phyloP scores from a whole-genome alignment of 306 rosid genomes.

The Prunus salicina region DNA sequence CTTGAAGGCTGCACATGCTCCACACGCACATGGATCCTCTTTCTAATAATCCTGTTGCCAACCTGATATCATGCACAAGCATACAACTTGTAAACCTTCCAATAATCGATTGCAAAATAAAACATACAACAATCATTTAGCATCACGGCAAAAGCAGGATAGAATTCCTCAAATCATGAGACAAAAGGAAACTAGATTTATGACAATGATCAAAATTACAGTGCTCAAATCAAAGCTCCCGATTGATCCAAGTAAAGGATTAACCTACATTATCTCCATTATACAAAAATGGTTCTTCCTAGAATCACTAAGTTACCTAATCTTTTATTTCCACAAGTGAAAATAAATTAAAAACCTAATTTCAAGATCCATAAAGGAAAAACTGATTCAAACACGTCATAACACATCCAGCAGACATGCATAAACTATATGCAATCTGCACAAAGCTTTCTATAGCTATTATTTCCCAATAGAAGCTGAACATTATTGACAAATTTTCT shows the following conservation, averaged over 20 bases:
- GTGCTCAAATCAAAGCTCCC: neutral
- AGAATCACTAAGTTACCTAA: neutral
- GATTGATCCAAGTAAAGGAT: neutral
- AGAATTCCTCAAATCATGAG: neutral
- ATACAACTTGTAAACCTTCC: neutral
- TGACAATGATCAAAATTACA: neutral
- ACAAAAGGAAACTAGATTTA: neutral
- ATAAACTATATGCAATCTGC: neutral
- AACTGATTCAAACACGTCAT: neutral
- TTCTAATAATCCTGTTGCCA: constrained; percentile 64
- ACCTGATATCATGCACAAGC: constrained; percentile 44
- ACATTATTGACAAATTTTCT: neutral
- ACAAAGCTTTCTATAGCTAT: neutral
- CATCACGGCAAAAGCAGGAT: too few species aligned
- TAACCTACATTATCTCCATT: neutral
- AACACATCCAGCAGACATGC: neutral
- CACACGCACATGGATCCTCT: constrained; percentile 88
- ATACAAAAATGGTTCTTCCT: neutral
- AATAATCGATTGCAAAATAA: neutral
- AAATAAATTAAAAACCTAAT: neutral
- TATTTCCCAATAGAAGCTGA: neutral
- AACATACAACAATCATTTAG: neutral
- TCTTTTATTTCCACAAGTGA: neutral
- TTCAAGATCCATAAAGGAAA: too few species aligned
- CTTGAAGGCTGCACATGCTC: constrained; percentile 91